Conservation (phyloP, 1,139 yeast species). For the Chernovozyma aurita region DNA sequence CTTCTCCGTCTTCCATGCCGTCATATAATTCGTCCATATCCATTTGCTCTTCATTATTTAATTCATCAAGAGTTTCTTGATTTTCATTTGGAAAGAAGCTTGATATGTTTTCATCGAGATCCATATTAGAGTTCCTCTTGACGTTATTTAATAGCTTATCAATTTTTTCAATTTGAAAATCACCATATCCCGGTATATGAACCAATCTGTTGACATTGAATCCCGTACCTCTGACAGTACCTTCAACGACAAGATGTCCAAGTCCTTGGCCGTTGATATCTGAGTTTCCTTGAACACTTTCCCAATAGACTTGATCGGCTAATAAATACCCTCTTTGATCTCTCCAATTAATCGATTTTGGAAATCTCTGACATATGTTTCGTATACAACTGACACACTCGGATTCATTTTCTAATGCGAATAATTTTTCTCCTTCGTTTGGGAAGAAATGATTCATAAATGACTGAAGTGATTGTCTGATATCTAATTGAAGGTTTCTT, state of each 20-base stretch:
- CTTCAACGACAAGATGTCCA: conserved; percentile 57
- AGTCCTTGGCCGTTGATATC: conserved; percentile 13
- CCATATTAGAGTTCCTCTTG: conserved; percentile 6
- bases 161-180: conserved; percentile 70
- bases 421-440: conserved; percentile 64
- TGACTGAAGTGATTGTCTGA: conserved; percentile 75
- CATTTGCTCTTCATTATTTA: conserved; percentile 50
- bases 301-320: conserved; percentile 59
- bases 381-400: conserved; percentile 74
- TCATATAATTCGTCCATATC: conserved; percentile 46
- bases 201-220: conserved; percentile 72
- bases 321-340: conserved; percentile 84
- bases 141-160: conserved; percentile 36
- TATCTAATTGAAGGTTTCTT: conserved; percentile 71
- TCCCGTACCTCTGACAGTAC: conserved; percentile 83
- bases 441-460: conserved; percentile 91
- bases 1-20: conserved; percentile 38
- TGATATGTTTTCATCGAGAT: conserved; percentile 19
- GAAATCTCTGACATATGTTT: conserved; percentile 77
- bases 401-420: conserved; percentile 59
- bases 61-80: conserved; percentile 65
- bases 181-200: conserved; percentile 88
- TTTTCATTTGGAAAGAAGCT: conserved; percentile 43
- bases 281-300: conserved; percentile 17
- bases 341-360: conserved; percentile 86